Base-by-base conservation (phyloP, 768 basidiomycete genomes). In the Gloeophyllum trabeum region DNA sequence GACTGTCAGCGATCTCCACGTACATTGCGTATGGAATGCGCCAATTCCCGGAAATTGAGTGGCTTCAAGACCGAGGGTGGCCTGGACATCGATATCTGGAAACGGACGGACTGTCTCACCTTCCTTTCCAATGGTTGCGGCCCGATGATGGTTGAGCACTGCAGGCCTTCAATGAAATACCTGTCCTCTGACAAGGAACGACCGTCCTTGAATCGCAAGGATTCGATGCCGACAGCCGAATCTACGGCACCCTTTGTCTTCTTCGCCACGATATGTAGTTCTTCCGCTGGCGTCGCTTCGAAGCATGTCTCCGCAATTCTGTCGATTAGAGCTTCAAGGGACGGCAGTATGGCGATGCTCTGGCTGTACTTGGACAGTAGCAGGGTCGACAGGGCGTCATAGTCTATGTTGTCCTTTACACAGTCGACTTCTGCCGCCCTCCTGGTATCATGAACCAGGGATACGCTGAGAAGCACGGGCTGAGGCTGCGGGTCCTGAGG, bases 81-180 rank as follows among this genome's bases (percentile, higher is more conserved):
- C 25, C 49, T 34, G 23, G 49, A 46, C 5, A 76, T 35, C 10
- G 61, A 61, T 19, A 86, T 48, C 46, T 78, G 69, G 43, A 76
- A 53, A 14, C 67, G 59, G 13, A 89, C 68, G 23, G 69, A 54
- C 53, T 91, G 88, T 49, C 70, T 70, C 51, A 79, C 72, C 23
- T 61, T 48, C 24, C 85, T 67, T 56, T 91, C 89, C 44, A 67
- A 70, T 4, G 70, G 63, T 47, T 84, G 74, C 26, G 90, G 61
- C 2, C 89, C 87, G 19, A 91, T 63, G 40, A 88, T 69, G 12
- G 70, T 63, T 4, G 63, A 60, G 26, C 76, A 71, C 3, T 61
- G 51, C 6, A 91, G 57, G 36, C 66, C 65, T 20, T 53, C 43
- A n/a, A 75, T 54, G 28, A 51, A 51, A n/a, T 35, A 54, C 12